Percentiles rank a stretch among this genome's conserved stretches.
phyloP scores from a whole-genome alignment of 352 stramenopile genomes.

The Phytophthora vignae region DNA sequence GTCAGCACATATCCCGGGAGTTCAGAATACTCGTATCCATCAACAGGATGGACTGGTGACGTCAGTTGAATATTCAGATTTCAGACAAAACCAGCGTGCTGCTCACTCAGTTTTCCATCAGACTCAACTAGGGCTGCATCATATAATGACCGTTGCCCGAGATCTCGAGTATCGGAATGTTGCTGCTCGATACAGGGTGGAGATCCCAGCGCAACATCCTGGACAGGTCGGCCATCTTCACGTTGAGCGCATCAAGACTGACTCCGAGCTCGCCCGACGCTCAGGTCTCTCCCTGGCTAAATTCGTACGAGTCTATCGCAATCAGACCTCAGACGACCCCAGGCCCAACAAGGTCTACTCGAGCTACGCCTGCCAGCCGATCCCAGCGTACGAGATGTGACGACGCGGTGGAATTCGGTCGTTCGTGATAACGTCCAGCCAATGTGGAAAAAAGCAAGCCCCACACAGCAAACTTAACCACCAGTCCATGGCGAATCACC shows the following conservation, averaged over 20 bases:
- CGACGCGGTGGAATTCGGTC: conserved; percentile 2
- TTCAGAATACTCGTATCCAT: background rate
- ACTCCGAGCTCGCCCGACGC: background rate
- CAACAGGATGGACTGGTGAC: background rate
- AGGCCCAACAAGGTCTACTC: conserved; percentile 23
- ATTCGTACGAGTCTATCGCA: conserved; percentile 11
- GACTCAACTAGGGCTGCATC: too few species aligned
- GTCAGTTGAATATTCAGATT: background rate
- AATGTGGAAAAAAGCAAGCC: background rate
- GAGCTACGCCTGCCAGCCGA: background rate
- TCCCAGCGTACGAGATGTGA: background rate
- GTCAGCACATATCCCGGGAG: too few species aligned
- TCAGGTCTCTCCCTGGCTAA: background rate
- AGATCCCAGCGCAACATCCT: background rate
- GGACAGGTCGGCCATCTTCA: background rate
- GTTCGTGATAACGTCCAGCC: conserved; percentile 7
- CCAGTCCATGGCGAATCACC: background rate
- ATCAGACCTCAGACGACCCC: background rate
- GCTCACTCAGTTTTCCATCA: too few species aligned
- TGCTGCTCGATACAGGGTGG: background rate
- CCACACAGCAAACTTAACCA: background rate
- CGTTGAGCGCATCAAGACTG: background rate
- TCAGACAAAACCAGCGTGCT: too few species aligned
- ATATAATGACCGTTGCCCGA: too few species aligned
- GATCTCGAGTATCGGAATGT: too few species aligned